Evolutionary conservation across 2,329 filamentous ascomycete species (phyloP), one percentile per base, ranked within the genome.

Genomic region (Xylaria sp.): DNA sequence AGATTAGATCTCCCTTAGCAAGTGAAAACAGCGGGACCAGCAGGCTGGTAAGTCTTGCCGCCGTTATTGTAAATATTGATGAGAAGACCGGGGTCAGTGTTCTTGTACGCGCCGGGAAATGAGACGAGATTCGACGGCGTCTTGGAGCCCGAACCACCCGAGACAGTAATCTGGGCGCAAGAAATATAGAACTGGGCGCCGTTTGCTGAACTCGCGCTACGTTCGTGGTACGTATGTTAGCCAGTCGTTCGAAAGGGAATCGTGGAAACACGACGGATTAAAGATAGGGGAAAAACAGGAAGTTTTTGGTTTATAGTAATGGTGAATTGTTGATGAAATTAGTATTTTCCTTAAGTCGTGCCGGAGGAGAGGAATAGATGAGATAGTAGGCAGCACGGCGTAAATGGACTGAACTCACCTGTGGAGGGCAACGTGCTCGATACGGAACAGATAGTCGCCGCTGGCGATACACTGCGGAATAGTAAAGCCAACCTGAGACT

Each of bases 371-470:
- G 33, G 2, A 33, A 33, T 33, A 33, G 33, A 36, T 36, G 33
- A 36, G 33, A 36, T 36, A 36, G 33, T 33, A 33, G 10, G 36
- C 10, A 38, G 23, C 31, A 36, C 33, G 11, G 15, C 6, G 15
- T 15, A 36, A 31, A 28, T 13, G 51, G 26, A 23, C 4, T n/a
- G 9, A 23, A 65, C 59, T 63, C 2, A 70, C 67, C 60, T 73
- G 63, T 81, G 79, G 17, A 81, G 75, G 2, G 78, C 79, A 6
- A 81, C 74, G 68, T 81, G 79, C 70, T 81, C 79, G 67, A 79
- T 75, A 46, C 79, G 78, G 73, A 80, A 79, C 6, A 81, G 75
- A 70, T 81, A 81, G 62, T 81, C 78, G 62, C 79, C 79, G n/a
- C 76, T 72, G 6, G 77, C 76, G 11, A 80, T 72, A 59, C 78